phyloP scores from a whole-genome alignment of 75 land plant species.

The Cryptomeria japonica region DNA sequence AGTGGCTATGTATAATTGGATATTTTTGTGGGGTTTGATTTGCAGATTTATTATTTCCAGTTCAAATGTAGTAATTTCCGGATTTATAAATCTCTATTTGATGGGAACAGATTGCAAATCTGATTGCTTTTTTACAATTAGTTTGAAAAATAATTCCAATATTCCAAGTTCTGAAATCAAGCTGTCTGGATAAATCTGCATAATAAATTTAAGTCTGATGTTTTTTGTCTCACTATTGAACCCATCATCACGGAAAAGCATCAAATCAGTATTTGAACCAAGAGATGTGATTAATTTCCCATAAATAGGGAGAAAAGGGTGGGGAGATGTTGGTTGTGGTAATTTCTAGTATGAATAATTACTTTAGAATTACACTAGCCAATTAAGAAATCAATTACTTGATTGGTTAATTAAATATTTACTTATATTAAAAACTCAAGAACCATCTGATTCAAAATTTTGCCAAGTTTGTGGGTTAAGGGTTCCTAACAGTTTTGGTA shows the following conservation, averaged over 20 bases:
- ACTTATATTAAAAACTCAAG: no score
- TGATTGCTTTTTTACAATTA: neutral
- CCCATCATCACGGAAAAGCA: neutral
- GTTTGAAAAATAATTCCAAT: neutral
- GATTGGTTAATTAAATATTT: no score
- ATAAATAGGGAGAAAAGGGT: no score
- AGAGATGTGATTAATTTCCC: neutral
- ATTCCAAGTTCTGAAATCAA: neutral
- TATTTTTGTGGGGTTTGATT: neutral
- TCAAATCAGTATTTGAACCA: neutral
- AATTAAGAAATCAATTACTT: no score
- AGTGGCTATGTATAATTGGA: neutral
- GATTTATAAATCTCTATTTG: neutral
- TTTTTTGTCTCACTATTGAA: neutral
- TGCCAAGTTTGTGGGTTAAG: neutral
- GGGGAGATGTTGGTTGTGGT: neutral
- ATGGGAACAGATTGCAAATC: neutral
- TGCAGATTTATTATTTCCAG: neutral
- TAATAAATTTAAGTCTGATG: neutral
- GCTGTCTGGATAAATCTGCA: neutral
- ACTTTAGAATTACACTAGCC: neutral
- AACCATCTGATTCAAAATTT: no score
- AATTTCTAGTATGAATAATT: no score
- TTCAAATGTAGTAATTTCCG: neutral
- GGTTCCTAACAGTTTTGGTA: neutral